Evolutionary conservation across 208 protist genomes (phyloP), one percentile per base, ranked within the genome.

Genomic region (Acanthamoeba healyi): DNA sequence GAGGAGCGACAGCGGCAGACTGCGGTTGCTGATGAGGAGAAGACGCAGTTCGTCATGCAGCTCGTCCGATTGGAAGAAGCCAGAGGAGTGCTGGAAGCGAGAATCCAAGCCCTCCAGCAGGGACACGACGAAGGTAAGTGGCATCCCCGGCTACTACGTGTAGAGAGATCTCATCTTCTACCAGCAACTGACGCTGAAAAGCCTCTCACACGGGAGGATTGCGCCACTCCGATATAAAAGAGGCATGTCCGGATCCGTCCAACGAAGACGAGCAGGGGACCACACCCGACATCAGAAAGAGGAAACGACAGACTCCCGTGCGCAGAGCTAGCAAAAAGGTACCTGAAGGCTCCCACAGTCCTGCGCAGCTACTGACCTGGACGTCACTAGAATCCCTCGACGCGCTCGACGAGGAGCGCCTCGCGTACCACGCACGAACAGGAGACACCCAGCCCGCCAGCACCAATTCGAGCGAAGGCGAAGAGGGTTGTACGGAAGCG

Each of bases 281-380:
- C n/a, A 58, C 24, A 2, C 44, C 77, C 12, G 29, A 36, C 29
- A 67, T 34, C n/a, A 26, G 32, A 14, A 58, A 86, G 46, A 56
- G 77, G 17, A 86, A 58, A 24, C 38, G 77, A 2, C 65, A 22
- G 9, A 58, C 38, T 24, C 3, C 77, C 17, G 29, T 44, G 36
- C 36, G 74, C 36, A 56, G 40, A 79, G 29, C 70, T 24, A 32
- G 24, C 77, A 86, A 86, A n/a, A 86, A 86, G 77, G 61, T 67
- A 36, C 61, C n/a, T n/a, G n/a, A n/a, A n/a, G n/a, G n/a, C n/a
- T n/a, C n/a, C n/a, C n/a, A n/a, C n/a, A n/a, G n/a, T n/a, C n/a
- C n/a, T n/a, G n/a, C n/a, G n/a, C n/a, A n/a, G n/a, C n/a, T n/a
- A n/a, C n/a, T n/a, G n/a, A n/a, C n/a, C n/a, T n/a, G n/a, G n/a